phyloP scores from a whole-genome alignment of 2,329 filamentous ascomycete genomes.

The Colletotrichum coccodes region DNA sequence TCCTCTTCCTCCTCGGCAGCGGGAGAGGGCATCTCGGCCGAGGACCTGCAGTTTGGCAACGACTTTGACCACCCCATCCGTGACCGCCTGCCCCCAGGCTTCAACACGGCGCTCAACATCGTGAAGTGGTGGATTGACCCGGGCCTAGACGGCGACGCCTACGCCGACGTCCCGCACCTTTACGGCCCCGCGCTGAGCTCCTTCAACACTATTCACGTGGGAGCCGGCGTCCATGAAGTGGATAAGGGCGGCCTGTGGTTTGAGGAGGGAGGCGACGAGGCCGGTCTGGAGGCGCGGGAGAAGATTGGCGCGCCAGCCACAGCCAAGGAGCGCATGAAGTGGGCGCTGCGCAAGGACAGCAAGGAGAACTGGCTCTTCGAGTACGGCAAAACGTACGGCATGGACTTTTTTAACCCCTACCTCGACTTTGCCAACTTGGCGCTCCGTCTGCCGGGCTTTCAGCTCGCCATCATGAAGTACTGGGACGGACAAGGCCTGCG shows the following conservation, averaged over 20 bases:
- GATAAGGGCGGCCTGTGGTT: slow-evolving; percentile 65
- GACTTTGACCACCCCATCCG: slow-evolving; percentile 94
- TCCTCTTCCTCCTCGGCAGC: background rate
- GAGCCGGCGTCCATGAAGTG: slow-evolving; percentile 59
- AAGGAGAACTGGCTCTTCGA: slow-evolving; percentile 66
- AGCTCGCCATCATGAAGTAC: slow-evolving; percentile 78
- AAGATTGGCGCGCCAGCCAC: slow-evolving; percentile 61
- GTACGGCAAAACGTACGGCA: slow-evolving; percentile 60
- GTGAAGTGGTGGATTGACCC: slow-evolving; percentile 94
- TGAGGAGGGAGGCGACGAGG: slow-evolving; percentile 73
- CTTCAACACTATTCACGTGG: slow-evolving; percentile 81
- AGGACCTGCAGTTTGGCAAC: slow-evolving; percentile 90
- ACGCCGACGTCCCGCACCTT: slow-evolving; percentile 85
- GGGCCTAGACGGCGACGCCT: slow-evolving; percentile 88
- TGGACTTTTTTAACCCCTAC: slow-evolving; percentile 90
- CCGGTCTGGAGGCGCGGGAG: slow-evolving; percentile 57
- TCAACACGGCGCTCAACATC: slow-evolving; percentile 84
- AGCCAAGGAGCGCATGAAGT: slow-evolving; percentile 66
- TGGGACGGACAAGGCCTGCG: slow-evolving; percentile 83
- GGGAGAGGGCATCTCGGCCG: slow-evolving; percentile 67
- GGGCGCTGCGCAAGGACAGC: slow-evolving; percentile 61
- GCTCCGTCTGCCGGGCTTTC: slow-evolving; percentile 77
- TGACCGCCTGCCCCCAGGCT: slow-evolving; percentile 86
- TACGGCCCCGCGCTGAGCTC: slow-evolving; percentile 85
- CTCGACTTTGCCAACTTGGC: slow-evolving; percentile 84